Base-by-base conservation (phyloP, 2,329 filamentous ascomycete genomes). In the Annulohypoxylon truncatum region DNA sequence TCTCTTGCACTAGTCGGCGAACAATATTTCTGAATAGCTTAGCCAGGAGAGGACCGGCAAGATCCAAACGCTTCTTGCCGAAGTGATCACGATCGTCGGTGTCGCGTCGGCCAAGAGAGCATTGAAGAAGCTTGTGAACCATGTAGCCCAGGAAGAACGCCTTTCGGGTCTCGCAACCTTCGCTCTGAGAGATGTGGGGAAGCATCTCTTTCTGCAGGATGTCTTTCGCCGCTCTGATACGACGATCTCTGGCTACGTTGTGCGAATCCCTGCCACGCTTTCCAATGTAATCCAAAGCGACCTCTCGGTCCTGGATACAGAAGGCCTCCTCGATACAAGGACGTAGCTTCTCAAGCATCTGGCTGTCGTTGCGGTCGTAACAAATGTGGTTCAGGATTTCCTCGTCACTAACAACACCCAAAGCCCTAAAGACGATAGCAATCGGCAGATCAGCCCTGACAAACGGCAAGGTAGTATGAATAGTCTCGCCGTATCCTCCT, bases 121-220 rank as follows among this genome's bases (percentile, higher is more conserved):
- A 97, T 79, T 97, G 95, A 22, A 98, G 85, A 73, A 99, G 87
- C 77, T 96, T 92, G 80, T 99, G 95, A 48, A 98, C 93, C 95
- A 99, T 99, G 81, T 99, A 99, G 20, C 96, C 96, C 51, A 99
- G 84, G 85, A 98, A 99, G 81, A 97, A 99, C 2, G 96, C 96
- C 78, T 99, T 99, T 64, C 93, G 86, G 1, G 95, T 98, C 78
- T 98, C 95, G 72, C 93, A 96, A 26, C 96, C 96, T 79, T 97
- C 94, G 66, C 88, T 90, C 78, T 99, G 96, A 0, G 95, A 97
- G 67, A 99, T 98, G 76, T 99, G 96, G 22, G 96, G 96, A 48
- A 99, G 82, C 71, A 97, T 92, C 79, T 99, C 96, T 82, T 97
- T 98, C 79, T 97, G 94, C 79, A 99, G 89, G 71, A 99, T 94